phyloP scores from a whole-genome alignment of 2,329 filamentous ascomycete genomes.

The Exophiala aquamarina region DNA sequence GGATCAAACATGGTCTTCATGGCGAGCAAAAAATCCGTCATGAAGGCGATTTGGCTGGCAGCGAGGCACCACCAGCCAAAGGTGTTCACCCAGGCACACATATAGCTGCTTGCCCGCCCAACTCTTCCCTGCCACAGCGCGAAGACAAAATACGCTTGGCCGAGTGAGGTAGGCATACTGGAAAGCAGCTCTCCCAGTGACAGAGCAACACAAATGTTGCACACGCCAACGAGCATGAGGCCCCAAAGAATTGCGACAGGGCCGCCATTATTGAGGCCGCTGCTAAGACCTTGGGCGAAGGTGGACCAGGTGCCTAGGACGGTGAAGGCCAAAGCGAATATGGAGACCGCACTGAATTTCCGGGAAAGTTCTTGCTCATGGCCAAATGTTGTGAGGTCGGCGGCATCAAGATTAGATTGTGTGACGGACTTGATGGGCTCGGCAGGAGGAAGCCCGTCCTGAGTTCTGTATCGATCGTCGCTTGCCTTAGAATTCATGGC shows the following conservation, averaged over 20 bases:
- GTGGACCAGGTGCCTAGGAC: slow-evolving; percentile 61
- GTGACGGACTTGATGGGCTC: too few species aligned
- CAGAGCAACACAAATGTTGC: slow-evolving; percentile 55
- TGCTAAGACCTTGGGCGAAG: slow-evolving; percentile 54
- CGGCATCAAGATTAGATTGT: slow-evolving; percentile 33
- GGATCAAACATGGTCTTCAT: slow-evolving; percentile 56
- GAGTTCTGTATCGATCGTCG: too few species aligned
- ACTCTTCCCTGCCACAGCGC: slow-evolving; percentile 39
- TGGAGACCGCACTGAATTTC: slow-evolving; percentile 56
- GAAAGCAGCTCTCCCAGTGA: slow-evolving; percentile 58
- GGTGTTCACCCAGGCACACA: slow-evolving; percentile 62
- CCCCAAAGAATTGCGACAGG: slow-evolving; percentile 58
- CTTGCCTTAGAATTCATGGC: too few species aligned
- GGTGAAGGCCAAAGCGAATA: slow-evolving; percentile 58
- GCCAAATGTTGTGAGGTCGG: slow-evolving; percentile 42
- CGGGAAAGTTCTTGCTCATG: slow-evolving; percentile 44
- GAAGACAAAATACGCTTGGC: slow-evolving; percentile 60
- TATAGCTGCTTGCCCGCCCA: slow-evolving; percentile 55
- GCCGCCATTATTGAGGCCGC: slow-evolving; percentile 56
- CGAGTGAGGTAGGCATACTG: slow-evolving; percentile 60
- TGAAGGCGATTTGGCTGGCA: slow-evolving; percentile 58
- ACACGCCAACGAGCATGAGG: slow-evolving; percentile 52
- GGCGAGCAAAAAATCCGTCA: slow-evolving; percentile 58
- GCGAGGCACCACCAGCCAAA: slow-evolving; percentile 61
- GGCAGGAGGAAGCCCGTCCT: too few species aligned